These are phyloP conservation scores for Fibroporia radiculosa DNA, from an alignment of 768 basidiomycete species.

Conservation along the genomic window DNA sequence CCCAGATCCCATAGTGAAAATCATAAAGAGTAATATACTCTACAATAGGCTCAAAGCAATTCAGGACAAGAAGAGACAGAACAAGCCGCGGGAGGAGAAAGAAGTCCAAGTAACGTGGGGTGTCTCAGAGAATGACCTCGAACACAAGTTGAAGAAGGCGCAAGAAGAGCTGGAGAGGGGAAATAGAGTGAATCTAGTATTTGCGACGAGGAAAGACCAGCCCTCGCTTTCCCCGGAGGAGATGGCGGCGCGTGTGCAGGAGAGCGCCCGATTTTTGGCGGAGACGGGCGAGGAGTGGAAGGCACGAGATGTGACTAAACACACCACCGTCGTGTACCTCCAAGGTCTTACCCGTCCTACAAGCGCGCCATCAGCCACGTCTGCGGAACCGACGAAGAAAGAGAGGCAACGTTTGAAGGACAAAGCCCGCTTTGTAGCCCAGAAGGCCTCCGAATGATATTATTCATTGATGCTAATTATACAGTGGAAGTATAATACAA, in stretches of 20 bases:
- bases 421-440: background rate
- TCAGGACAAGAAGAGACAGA: constrained; percentile 29
- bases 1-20: constrained; percentile 53
- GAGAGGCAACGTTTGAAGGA: background rate
- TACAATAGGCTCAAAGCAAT: constrained; percentile 31
- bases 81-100: constrained; percentile 35
- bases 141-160: constrained; percentile 58
- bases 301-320: constrained; percentile 30
- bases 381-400: background rate
- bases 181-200: constrained; percentile 45
- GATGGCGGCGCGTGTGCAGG: constrained; percentile 37
- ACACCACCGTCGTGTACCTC: constrained; percentile 35
- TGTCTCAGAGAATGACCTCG: constrained; percentile 48
- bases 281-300: constrained; percentile 53
- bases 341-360: constrained; percentile 24
- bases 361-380: constrained; percentile 5
- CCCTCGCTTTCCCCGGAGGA: constrained; percentile 27
- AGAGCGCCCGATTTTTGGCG: constrained; percentile 32
- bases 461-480: background rate
- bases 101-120: constrained; percentile 72
- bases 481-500: background rate
- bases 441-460: background rate
- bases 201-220: constrained; percentile 42
- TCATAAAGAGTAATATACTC: constrained; percentile 40
- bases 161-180: constrained; percentile 54